Evolutionary conservation across 2,329 filamentous ascomycete genomes (phyloP).

Genomic region (Botrytis tulipae): DNA sequence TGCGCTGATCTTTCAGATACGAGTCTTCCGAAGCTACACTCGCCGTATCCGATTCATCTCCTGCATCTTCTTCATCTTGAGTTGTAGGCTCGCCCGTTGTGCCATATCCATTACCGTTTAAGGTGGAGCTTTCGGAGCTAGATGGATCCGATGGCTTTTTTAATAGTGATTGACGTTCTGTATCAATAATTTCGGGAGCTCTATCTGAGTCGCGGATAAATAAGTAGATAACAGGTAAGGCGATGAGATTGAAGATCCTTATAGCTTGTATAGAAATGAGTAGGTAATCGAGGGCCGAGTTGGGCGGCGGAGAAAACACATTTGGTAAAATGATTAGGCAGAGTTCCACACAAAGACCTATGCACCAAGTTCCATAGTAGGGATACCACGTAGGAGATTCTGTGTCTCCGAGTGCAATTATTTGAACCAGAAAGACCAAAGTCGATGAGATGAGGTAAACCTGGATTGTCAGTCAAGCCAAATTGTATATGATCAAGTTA

Average conservation of each 20-base stretch:
- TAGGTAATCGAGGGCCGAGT: constrained; percentile 30
- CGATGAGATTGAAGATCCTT: constrained; percentile 38
- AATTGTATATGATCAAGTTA: neutral
- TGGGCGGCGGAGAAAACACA: constrained; percentile 26
- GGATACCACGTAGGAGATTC: constrained; percentile 58
- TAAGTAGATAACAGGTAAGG: constrained; percentile 40
- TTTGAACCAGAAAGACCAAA: constrained; percentile 61
- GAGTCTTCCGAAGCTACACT: constrained; percentile 49
- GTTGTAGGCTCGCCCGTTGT: constrained; percentile 26
- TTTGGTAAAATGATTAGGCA: constrained; percentile 44
- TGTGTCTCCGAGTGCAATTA: constrained; percentile 53
- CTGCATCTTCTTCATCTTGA: constrained; percentile 25
- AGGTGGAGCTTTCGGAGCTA: constrained; percentile 30
- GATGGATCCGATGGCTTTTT: constrained; percentile 43
- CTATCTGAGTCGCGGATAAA: constrained; percentile 33
- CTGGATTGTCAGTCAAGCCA: constrained; percentile 33
- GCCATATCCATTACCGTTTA: constrained; percentile 34
- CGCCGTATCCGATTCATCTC: constrained; percentile 23
- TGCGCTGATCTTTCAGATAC: constrained; percentile 53
- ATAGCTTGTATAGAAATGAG: constrained; percentile 32
- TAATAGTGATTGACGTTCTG: constrained; percentile 59
- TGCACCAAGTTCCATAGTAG: constrained; percentile 60
- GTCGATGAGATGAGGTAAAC: constrained; percentile 60
- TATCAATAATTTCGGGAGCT: constrained; percentile 45
- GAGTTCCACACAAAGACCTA: constrained; percentile 57